Base-by-base conservation (phyloP, 2,329 filamentous ascomycete species). In the Phialophora verrucosa region DNA sequence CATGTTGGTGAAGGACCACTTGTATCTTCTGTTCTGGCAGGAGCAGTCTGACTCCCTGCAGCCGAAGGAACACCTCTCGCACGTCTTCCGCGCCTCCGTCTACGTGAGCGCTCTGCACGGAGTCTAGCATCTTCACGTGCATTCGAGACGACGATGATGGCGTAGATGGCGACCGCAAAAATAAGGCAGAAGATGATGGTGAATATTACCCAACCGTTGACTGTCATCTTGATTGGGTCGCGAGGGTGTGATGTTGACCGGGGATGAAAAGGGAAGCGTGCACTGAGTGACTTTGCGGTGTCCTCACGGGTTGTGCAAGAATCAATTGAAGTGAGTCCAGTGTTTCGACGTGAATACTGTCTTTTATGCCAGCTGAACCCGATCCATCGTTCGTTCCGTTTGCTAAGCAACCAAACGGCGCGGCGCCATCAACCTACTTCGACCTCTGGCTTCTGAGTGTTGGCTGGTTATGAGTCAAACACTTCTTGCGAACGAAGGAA, bases 161-260 rank as follows among this genome's bases (percentile, higher is more conserved):
- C 49, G 23, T 23, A 12, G 49, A 53, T 23, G 49, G 27, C 38
- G 14, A n/a, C 38, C 38, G 38, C 38, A 3, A 3, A 44, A 8
- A 44, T 27, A 23, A 29, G 20, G 49, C 49, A 55, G 53, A 55
- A 25, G 17, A 61, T 7, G 29, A 61, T 61, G 12, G 12, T 10
- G 32, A 61, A 53, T 8, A 61, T 61, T 8, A 42, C 29, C 59
- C 29, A 61, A 8, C 29, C 47, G n/a, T 42, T 44, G 27, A 61
- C 38, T 10, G 10, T 20, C 47, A 51, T 42, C 25, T 51, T 35
- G 0, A 4, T 27, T 42, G 29, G 47, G 17, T 11, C 42, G 29
- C 62, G 61, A 57, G 23, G 14, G 2, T 8, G 7, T 42, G 38
- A 42, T n/a, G 14, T 17, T 17, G 17, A n/a, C 8, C 38, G 6